Evolutionary conservation across 1,284 basidiomycete species (phyloP), one percentile per base, ranked within the genome.

Genomic region (Puccinia horiana): DNA sequence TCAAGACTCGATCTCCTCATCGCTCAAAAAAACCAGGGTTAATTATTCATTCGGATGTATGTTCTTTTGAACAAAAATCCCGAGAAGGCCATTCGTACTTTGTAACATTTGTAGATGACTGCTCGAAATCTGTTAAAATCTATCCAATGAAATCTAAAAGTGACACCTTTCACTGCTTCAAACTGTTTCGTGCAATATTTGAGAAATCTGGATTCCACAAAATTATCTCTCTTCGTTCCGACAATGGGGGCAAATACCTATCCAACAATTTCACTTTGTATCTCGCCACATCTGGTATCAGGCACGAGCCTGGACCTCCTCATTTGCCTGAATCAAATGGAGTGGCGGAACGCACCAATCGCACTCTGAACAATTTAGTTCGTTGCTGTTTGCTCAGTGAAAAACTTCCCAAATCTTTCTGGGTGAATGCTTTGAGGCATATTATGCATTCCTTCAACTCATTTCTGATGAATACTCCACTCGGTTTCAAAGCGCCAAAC

Each of bases 81-180:
- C 1, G 52, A 54, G n/a, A 35, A 76, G 40, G 23, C 26, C 0
- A n/a, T 37, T 23, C 52, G 9, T 2, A 74, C 70, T 2, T 74
- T 74, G 40, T 16, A n/a, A n/a, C n/a, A n/a, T n/a, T n/a, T n/a
- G n/a, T 74, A 5, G 20, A 74, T 49, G 44, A 72, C 26, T 44
- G 16, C n/a, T 72, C 69, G 9, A 72, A 72, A 12, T 44, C 20
- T 26, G 1, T 72, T 6, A 14, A 32, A 0, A 14, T 72, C 8
- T 72, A 40, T 6, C 14, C 49, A 0, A 75, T 75, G 73, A 75
- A 75, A 75, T 75, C n/a, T n/a, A n/a, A n/a, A n/a, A n/a, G n/a
- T n/a, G n/a, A n/a, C n/a, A n/a, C n/a, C n/a, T n/a, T n/a, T 32
- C 16, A 0, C 0, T 82, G 87, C 9, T 87, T 89, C 82, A 84